phyloP scores from a whole-genome alignment of 768 basidiomycete genomes.

The Mycena indigotica region DNA sequence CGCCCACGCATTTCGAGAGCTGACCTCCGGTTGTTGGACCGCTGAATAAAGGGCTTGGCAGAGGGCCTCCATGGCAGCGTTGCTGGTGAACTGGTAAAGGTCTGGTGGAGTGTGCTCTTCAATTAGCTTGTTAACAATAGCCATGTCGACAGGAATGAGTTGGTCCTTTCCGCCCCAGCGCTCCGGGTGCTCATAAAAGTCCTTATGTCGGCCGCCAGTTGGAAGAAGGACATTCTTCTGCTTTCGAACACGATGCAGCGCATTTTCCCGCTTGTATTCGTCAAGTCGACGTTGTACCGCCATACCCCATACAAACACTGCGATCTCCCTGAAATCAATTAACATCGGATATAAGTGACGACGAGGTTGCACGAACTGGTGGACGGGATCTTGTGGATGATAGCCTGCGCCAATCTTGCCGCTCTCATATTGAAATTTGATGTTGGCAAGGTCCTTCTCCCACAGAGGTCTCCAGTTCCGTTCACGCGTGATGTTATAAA shows the following conservation, averaged over 20 bases:
- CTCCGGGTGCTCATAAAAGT: not conserved
- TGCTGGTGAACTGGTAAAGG: not conserved
- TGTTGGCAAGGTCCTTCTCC: constrained; percentile 30
- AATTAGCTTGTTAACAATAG: not conserved
- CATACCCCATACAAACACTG: not conserved
- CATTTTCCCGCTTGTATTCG: not conserved
- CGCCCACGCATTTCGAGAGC: not conserved
- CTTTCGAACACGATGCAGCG: not conserved
- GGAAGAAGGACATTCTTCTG: not conserved
- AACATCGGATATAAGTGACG: not conserved
- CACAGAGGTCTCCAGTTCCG: constrained; percentile 30
- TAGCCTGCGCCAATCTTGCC: constrained; percentile 26
- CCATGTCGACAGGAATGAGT: not conserved
- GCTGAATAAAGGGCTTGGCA: not conserved
- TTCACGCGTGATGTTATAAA: constrained; percentile 33
- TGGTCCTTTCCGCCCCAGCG: not conserved
- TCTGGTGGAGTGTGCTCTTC: not conserved
- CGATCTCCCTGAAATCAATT: not conserved
- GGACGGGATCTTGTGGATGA: constrained; percentile 21
- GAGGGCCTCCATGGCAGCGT: not conserved
- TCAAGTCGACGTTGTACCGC: not conserved
- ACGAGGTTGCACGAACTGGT: constrained; percentile 22
- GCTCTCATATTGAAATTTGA: constrained; percentile 22
- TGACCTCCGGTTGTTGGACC: not conserved
- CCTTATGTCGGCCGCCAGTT: not conserved